Evolutionary conservation across 805 yeast genomes (phyloP).

Genomic region (Cyberlindnera mrakii): DNA sequence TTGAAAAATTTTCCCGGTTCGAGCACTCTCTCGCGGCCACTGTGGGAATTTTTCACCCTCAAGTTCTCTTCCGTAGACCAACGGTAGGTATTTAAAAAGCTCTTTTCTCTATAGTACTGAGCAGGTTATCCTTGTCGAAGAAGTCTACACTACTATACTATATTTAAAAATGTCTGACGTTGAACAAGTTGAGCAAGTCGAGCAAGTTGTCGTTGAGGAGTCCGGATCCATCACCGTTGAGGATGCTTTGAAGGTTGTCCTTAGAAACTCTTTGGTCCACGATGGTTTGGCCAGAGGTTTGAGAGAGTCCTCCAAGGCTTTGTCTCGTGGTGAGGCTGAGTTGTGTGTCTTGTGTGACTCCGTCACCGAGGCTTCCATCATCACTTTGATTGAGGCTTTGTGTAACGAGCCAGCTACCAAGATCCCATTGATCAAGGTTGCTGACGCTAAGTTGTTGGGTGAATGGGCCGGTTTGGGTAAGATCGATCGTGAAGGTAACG

Average conservation of each 20-base stretch:
- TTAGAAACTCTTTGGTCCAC: slow-evolving; percentile 95
- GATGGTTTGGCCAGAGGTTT: slow-evolving; percentile 99
- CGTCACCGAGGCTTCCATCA: slow-evolving; percentile 95
- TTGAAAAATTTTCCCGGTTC: slow-evolving; percentile 10
- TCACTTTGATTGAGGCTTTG: slow-evolving; percentile 97
- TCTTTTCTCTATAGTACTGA: slow-evolving; percentile 39
- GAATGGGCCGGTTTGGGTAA: slow-evolving; percentile 99
- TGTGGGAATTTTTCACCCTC: slow-evolving; percentile 1
- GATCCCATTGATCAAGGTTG: slow-evolving; percentile 97
- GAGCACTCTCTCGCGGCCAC: neutral
- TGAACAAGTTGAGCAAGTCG: slow-evolving; percentile 80
- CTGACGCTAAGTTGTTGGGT: slow-evolving; percentile 99
- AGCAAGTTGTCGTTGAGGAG: slow-evolving; percentile 82
- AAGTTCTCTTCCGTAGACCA: neutral
- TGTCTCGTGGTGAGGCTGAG: slow-evolving; percentile 96
- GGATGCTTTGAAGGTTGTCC: slow-evolving; percentile 97
- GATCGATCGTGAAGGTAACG: slow-evolving; percentile 99
- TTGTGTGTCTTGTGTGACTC: slow-evolving; percentile 96
- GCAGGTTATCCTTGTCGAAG: slow-evolving; percentile 62
- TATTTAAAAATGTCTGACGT: slow-evolving; percentile 74
- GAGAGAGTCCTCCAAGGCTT: slow-evolving; percentile 99
- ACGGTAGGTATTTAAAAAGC: neutral
- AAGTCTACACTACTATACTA: slow-evolving; percentile 42
- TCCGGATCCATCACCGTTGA: slow-evolving; percentile 90
- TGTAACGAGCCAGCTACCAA: slow-evolving; percentile 96